These are phyloP conservation scores for Fusarium globosum DNA, from an alignment of 2,329 filamentous ascomycete genomes.

Conservation along the genomic window DNA sequence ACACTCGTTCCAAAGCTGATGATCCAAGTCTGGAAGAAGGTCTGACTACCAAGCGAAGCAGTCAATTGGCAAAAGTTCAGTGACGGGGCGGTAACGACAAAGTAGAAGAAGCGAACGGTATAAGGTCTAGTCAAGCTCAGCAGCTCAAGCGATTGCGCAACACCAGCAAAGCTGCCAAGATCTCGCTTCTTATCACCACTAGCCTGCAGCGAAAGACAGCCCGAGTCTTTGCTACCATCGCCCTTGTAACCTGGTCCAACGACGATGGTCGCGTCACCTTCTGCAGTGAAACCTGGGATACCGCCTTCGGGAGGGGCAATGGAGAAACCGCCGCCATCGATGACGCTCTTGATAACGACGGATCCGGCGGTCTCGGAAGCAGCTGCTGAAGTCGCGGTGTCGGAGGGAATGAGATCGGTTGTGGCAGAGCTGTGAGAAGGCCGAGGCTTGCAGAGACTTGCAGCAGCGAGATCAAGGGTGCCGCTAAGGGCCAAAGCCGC, in stretches of 20 bases:
- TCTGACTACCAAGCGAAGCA: slow-evolving; percentile 19
- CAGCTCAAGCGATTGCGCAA: slow-evolving; percentile 7
- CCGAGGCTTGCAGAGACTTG: background rate
- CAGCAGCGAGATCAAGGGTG: background rate
- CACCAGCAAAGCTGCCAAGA: background rate
- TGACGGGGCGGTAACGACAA: background rate
- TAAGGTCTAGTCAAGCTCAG: slow-evolving; percentile 11
- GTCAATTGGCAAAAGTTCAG: slow-evolving; percentile 16
- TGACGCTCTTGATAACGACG: background rate
- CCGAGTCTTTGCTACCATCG: background rate
- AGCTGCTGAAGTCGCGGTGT: background rate
- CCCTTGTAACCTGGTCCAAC: slow-evolving; percentile 10
- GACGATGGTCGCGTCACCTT: background rate
- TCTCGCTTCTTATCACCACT: background rate
- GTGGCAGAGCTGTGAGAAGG: background rate
- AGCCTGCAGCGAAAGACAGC: background rate
- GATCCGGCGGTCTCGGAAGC: background rate
- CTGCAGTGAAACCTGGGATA: background rate
- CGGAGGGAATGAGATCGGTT: background rate
- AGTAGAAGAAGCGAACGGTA: slow-evolving; percentile 30
- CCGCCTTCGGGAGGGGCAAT: background rate
- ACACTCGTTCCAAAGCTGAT: background rate
- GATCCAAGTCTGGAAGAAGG: slow-evolving; percentile 3
- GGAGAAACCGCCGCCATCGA: background rate
- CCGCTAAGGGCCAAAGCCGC: background rate